These are phyloP conservation scores for Chimonanthus salicifolius DNA, from an alignment of 164 flowering plant species.

Conservation along the genomic window DNA sequence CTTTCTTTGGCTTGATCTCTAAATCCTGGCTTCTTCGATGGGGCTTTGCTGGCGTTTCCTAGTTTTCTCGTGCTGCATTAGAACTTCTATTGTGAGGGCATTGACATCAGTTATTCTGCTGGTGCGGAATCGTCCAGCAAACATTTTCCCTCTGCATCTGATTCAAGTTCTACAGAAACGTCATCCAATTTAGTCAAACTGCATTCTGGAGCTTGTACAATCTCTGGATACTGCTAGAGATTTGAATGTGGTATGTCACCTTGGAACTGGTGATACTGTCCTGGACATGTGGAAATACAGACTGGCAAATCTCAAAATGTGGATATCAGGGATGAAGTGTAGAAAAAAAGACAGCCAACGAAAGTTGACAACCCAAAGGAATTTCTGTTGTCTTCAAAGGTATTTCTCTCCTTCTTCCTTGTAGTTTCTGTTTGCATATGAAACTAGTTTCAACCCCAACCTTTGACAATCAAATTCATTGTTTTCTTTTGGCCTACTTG, in stretches of 20 bases:
- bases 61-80: too few species aligned
- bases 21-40: too few species aligned
- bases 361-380: conserved; percentile 5
- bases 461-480: too few species aligned
- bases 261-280: conserved; percentile 8
- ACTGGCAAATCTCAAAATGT: conserved; percentile 19
- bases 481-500: too few species aligned
- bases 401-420: too few species aligned
- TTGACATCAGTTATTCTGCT: conserved; percentile 39
- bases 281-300: conserved; percentile 16
- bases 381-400: too few species aligned
- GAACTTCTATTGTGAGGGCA: conserved; percentile 52
- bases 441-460: too few species aligned
- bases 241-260: conserved; percentile 13
- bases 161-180: conserved; percentile 17
- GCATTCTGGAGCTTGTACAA: conserved; percentile 18
- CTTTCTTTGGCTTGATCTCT: too few species aligned
- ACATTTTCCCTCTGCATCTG: conserved; percentile 19
- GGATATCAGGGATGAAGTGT: conserved; percentile 17
- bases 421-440: too few species aligned
- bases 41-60: too few species aligned
- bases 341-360: conserved; percentile 23
- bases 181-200: conserved; percentile 12
- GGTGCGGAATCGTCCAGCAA: conserved; percentile 27
- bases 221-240: conserved; percentile 19